Evolutionary conservation across 805 yeast genomes (phyloP).

Genomic region (Hanseniaspora hatyaiensis): DNA sequence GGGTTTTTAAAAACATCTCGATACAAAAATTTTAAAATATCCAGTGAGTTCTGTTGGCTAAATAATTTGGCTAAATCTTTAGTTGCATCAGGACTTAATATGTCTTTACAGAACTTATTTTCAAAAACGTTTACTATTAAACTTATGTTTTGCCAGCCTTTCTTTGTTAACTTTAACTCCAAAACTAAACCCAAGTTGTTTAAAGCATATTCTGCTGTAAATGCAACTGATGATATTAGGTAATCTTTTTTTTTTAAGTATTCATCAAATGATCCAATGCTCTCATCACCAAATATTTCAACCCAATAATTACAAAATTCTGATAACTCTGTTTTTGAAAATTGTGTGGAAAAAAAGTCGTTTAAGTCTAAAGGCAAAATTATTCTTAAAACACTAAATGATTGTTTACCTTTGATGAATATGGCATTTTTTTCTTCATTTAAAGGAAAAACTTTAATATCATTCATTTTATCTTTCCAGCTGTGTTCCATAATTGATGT

Average conservation of each 20-base stretch:
- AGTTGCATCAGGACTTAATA: slow-evolving; percentile 18
- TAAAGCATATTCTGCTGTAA: slow-evolving; percentile 31
- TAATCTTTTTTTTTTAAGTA: slow-evolving; percentile 30
- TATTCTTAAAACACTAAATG: slow-evolving; percentile 33
- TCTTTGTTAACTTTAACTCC: slow-evolving; percentile 38
- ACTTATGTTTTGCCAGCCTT: slow-evolving; percentile 34
- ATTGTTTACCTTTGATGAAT: slow-evolving; percentile 30
- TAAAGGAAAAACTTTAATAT: slow-evolving; percentile 23
- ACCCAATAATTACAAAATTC: slow-evolving; percentile 40
- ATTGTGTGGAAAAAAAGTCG: not conserved
- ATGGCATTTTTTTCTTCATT: slow-evolving; percentile 26
- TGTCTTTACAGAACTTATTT: slow-evolving; percentile 18
- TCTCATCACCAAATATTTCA: slow-evolving; percentile 53
- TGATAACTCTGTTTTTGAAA: slow-evolving; percentile 22
- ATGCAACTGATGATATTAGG: slow-evolving; percentile 35
- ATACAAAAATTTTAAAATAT: slow-evolving; percentile 37
- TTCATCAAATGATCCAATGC: slow-evolving; percentile 38
- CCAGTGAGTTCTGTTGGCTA: slow-evolving; percentile 39
- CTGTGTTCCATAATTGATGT: slow-evolving; percentile 23
- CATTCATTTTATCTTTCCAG: slow-evolving; percentile 19
- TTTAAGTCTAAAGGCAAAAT: slow-evolving; percentile 33
- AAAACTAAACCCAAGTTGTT: slow-evolving; percentile 36
- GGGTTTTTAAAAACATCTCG: slow-evolving; percentile 31
- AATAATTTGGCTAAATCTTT: slow-evolving; percentile 33
- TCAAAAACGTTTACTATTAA: slow-evolving; percentile 31